A percentile compares a stretch with the other conserved stretches of the same genome.
These are phyloP conservation scores for Glarea lozoyensis DNA, from an alignment of 495 filamentous ascomycete genomes.

Conservation along the genomic window DNA sequence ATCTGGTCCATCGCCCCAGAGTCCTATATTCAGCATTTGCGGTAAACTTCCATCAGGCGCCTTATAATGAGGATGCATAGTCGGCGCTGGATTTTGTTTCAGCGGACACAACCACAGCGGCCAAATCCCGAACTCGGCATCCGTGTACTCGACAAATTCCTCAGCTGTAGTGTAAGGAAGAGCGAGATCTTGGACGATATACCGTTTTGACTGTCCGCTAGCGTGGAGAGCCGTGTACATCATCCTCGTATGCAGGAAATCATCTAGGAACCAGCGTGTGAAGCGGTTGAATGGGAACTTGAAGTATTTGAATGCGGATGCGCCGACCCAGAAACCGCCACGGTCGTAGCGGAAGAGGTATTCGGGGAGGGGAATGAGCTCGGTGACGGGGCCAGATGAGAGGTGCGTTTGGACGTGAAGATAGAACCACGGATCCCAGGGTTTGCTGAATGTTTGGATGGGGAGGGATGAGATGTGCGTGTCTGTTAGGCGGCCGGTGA, in stretches of 20 bases:
- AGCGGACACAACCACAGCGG: constrained; percentile 54
- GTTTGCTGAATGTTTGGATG: constrained; percentile 32
- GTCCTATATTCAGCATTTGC: constrained; percentile 44
- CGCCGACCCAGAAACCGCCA: constrained; percentile 51
- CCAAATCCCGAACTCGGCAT: constrained; percentile 39
- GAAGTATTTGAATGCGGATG: constrained; percentile 47
- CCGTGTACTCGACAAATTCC: constrained; percentile 43
- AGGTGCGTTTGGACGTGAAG: constrained; percentile 33
- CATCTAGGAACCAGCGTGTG: constrained; percentile 50
- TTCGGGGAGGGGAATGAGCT: constrained; percentile 41
- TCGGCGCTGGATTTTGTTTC: constrained; percentile 30
- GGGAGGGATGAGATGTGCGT: constrained; percentile 16
- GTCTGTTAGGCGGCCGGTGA: constrained; percentile 41
- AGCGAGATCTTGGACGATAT: constrained; percentile 50
- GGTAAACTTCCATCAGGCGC: constrained; percentile 20
- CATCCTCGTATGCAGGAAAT: constrained; percentile 56
- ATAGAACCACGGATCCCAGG: constrained; percentile 47
- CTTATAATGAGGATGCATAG: constrained; percentile 38
- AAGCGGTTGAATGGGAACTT: constrained; percentile 44
- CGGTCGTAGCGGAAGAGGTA: constrained; percentile 56
- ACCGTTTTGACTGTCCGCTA: constrained; percentile 40
- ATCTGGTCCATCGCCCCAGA: constrained; percentile 43
- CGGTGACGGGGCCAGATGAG: constrained; percentile 19
- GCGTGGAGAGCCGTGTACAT: constrained; percentile 53
- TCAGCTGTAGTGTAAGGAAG: constrained; percentile 41